These are phyloP conservation scores for Tetrahymena borealis DNA, from an alignment of 73 alveolate genomes.

Conservation along the genomic window DNA sequence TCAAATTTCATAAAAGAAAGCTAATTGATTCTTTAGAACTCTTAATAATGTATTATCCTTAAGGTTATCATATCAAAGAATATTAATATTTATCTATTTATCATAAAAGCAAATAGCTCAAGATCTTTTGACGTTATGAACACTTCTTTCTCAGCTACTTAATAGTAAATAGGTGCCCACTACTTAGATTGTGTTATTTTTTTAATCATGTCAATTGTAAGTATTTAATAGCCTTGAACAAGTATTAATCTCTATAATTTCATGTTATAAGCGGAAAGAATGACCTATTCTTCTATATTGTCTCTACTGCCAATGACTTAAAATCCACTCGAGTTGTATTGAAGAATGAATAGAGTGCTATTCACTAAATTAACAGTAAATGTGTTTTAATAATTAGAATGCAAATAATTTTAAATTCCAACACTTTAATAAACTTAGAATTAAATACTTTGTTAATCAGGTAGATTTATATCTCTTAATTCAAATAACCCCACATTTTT, in stretches of 20 bases:
- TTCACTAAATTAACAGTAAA: not conserved
- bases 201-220: not conserved
- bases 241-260: not conserved
- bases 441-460: not conserved
- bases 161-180: not conserved
- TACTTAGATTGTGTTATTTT: not conserved
- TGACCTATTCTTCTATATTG: not conserved
- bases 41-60: not conserved
- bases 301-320: not conserved
- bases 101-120: not conserved
- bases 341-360: not conserved
- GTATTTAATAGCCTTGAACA: not conserved
- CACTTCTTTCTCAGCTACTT: not conserved
- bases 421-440: not conserved
- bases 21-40: not conserved
- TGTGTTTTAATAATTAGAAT: not conserved
- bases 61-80: not conserved
- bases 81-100: not conserved
- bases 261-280: not conserved
- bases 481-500: too few species aligned
- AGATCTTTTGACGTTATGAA: not conserved
- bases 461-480: too few species aligned
- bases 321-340: not conserved
- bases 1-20: not conserved
- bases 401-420: not conserved